A percentile compares a stretch with the other conserved stretches of the same genome.
Evolutionary conservation across 1,284 basidiomycete genomes (phyloP).

Genomic region (Marasmius sp.): DNA sequence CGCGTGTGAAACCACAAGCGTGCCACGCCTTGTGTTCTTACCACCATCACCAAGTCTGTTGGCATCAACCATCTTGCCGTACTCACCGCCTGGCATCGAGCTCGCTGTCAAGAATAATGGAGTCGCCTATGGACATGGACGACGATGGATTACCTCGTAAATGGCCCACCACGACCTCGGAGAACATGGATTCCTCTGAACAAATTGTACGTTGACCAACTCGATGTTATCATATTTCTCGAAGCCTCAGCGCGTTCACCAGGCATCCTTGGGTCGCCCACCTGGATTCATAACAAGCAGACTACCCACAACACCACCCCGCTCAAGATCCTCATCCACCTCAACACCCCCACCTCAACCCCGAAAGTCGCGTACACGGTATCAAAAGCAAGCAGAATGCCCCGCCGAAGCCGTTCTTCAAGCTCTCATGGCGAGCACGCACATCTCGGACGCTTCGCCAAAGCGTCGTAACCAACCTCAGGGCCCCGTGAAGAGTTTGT

Average conservation of each 20-base stretch:
- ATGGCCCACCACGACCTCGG: background rate
- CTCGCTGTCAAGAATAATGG: background rate
- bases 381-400: background rate
- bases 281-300: background rate
- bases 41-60: background rate
- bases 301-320: background rate
- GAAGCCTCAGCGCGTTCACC: background rate
- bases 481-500: background rate
- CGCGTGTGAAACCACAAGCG: background rate
- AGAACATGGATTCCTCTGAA: background rate
- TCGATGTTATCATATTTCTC: background rate
- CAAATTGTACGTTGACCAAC: background rate
- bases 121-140: background rate
- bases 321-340: background rate
- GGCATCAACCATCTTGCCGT: too few relatives aligned
- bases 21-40: background rate
- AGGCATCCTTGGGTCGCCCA: background rate
- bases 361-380: background rate
- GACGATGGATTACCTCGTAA: background rate
- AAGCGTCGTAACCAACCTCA: background rate
- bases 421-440: background rate
- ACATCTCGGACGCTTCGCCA: background rate
- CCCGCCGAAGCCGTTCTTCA: background rate
- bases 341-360: background rate
- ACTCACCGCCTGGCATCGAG: too few relatives aligned